Base-by-base conservation (phyloP, 208 protist genomes). In the Crithidia fasciculata region DNA sequence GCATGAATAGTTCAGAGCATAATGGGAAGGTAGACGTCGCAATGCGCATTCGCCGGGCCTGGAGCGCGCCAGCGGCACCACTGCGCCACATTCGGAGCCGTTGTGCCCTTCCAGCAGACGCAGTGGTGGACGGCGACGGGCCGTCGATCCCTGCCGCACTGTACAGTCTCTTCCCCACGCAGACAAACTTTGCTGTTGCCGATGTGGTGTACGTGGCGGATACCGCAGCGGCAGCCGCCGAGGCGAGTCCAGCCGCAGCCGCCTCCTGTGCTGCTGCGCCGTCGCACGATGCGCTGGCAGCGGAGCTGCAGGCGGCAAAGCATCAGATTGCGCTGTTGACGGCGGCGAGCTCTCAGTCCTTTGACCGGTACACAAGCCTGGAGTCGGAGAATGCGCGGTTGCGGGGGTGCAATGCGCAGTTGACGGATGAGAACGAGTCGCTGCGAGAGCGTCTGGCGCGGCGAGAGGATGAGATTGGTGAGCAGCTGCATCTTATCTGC, bases 251-350 rank as follows among this genome's bases (percentile, higher is more conserved):
- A 1, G n/a, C 49, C 7, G 2, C 18, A 36, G 13, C 56, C 13
- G 8, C 62, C 7, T 50, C 44, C 3, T 71, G 49, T 13, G 44
- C 55, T 4, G 40, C 12, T 6, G 18, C 19, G 7, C 13, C 60
- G 16, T 57, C 28, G 28, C 39, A 54, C 8, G 65, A 73, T 4
- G 65, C 41, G 0, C 62, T 82, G 2, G 13, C 37, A 49, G 68
- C 75, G 16, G 73, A 84, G 19, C 80, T 90, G 57, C 72, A 77
- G 15, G 78, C 81, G 0, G 83, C 88, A 0, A 84, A 78, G n/a
- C 77, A 76, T 19, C 91, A 96, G 56, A 93, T 96, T 18, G 55
- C 57, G 41, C 76, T 96, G n/a, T 67, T 91, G 8, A 88, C 87
- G 65, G 60, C 70, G 9, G 76, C 76, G 18, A 94, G 78, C 65